A percentile compares a stretch with the other conserved stretches of the same genome.
Evolutionary conservation across 2,329 filamentous ascomycete genomes (phyloP).

Genomic region (Colletotrichum brevisporum): DNA sequence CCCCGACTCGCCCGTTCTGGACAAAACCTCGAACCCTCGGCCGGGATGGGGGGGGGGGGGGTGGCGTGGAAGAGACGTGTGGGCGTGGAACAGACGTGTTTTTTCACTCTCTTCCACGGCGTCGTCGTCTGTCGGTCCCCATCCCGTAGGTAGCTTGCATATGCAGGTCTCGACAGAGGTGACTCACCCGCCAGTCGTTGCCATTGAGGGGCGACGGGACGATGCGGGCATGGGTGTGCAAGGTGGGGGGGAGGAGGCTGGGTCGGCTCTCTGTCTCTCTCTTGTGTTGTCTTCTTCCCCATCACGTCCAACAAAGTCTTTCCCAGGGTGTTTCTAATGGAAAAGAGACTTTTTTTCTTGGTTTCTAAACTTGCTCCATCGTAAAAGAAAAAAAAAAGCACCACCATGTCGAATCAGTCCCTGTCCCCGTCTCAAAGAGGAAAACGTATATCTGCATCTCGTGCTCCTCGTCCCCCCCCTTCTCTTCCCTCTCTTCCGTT

Average conservation of each 20-base stretch:
- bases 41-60: neutral
- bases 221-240: constrained; percentile 23
- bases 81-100: neutral
- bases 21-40: constrained; percentile 10
- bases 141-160: constrained; percentile 34
- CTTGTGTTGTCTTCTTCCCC: neutral
- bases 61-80: constrained; percentile 7
- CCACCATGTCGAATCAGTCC: constrained; percentile 23
- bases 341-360: neutral
- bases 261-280: neutral
- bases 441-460: constrained; percentile 30
- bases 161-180: constrained; percentile 43
- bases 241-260: constrained; percentile 19
- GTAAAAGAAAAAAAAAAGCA: neutral
- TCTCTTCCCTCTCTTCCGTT: neutral
- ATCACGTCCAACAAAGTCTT: neutral
- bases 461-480: constrained; percentile 1
- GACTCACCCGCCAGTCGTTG: constrained; percentile 47
- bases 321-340: neutral
- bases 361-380: neutral
- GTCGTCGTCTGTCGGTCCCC: constrained; percentile 5
- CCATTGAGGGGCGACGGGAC: constrained; percentile 37
- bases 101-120: neutral
- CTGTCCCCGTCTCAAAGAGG: constrained; percentile 7
- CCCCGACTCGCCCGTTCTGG: constrained; percentile 24